These are phyloP conservation scores for Fusarium succisae DNA, from an alignment of 2,329 filamentous ascomycete genomes.

Conservation along the genomic window DNA sequence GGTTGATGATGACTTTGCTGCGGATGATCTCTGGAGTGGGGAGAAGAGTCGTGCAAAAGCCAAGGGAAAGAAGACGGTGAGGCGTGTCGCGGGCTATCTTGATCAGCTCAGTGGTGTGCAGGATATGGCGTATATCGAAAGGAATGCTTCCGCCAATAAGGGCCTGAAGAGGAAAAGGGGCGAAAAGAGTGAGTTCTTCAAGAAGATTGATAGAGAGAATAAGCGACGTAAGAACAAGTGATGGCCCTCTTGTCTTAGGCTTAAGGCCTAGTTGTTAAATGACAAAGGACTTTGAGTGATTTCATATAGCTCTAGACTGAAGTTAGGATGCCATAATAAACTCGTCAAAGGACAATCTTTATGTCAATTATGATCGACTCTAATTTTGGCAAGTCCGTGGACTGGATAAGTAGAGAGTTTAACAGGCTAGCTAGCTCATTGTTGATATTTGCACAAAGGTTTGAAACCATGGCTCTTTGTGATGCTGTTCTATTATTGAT, in stretches of 20 bases:
- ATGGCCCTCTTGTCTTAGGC: fast-evolving
- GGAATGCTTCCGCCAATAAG: constrained; percentile 65
- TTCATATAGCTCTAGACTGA: fast-evolving
- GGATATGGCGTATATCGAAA: constrained; percentile 93
- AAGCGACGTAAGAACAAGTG: background rate
- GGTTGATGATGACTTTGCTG: background rate
- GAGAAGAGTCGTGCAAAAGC: constrained; percentile 63
- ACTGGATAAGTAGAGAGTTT: fast-evolving
- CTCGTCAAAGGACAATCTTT: too few relatives aligned
- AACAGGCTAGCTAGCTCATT: background rate
- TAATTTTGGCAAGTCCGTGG: fast-evolving
- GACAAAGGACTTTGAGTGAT: fast-evolving
- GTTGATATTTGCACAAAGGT: fast-evolving
- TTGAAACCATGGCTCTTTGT: background rate
- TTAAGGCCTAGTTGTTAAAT: too few relatives aligned
- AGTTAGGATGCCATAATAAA: background rate
- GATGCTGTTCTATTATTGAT: fast-evolving
- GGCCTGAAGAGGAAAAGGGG: background rate
- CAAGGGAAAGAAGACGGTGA: constrained; percentile 62
- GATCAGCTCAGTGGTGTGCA: constrained; percentile 89
- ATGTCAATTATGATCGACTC: fast-evolving
- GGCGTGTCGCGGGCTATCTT: constrained; percentile 86
- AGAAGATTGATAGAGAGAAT: constrained; percentile 54
- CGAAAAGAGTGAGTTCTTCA: constrained; percentile 47
- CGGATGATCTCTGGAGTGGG: background rate